Base-by-base conservation (phyloP, 78 protist species). In the Ministeria vibrans region DNA sequence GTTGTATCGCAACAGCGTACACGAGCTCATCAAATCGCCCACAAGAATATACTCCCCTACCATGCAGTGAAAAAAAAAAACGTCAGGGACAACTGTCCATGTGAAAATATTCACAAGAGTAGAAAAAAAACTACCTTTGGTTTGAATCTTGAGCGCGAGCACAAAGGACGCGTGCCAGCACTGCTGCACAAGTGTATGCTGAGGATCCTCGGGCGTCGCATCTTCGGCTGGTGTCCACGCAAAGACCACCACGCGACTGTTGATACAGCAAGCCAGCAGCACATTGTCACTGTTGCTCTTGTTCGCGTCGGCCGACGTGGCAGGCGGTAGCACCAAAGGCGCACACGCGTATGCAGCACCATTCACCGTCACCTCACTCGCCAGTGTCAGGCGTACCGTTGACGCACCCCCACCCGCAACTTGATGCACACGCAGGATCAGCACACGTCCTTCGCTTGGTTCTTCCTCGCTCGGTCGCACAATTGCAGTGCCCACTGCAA, bases 11-110 rank as follows among this genome's bases (percentile, higher is more conserved):
- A 87, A 82, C 27, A 95, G 76, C 27, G 89, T 38, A 55, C 93
- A 44, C n/a, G 86, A 66, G 59, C 88, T 87, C 93, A 92, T 90
- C 72, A 92, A 66, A 72, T 95, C 96, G n/a, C 94, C 96, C 32
- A 86, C 98, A 2, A 93, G 41, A 27, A 93, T 80, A 78, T 89
- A 91, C 70, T 93, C 94, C 39, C 94, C 97, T 22, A 68, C 11
- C 73, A 68, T 39, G 41, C 38, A 68, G 41, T 22, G 73, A 22
- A 34, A 18, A 68, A 11, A 68, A 68, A 68, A 68, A 34, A 18
- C 73, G 73, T 68, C 36, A 68, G 11, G 73, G 41, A 68, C 13
- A 13, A 68, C 28, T 18, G 18, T 11, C 28, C 13, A 18, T 6
- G 36, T 46, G 49, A 23, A 38, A 62, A 15, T 49, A 18, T 13